These are phyloP conservation scores for Circinella minor DNA, from an alignment of 371 early-diverging fungal genomes.

Conservation along the genomic window DNA sequence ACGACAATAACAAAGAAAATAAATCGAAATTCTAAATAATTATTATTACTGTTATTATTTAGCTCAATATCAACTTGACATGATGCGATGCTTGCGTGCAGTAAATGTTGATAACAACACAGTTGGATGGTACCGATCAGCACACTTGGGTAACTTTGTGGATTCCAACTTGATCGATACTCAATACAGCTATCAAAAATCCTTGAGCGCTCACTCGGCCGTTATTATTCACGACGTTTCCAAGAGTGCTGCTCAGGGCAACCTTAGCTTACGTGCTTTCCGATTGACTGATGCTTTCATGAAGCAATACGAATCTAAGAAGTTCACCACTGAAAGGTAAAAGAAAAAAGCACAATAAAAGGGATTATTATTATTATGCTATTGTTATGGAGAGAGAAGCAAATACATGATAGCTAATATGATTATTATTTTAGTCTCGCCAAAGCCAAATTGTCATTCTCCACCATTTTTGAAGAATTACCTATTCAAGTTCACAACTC, in stretches of 20 bases:
- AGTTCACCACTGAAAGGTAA: slow-evolving; percentile 85
- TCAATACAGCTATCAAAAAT: slow-evolving; percentile 89
- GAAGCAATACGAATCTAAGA: slow-evolving; percentile 81
- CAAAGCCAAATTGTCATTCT: slow-evolving; percentile 80
- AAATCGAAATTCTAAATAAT: no score
- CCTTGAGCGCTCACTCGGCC: slow-evolving; percentile 82
- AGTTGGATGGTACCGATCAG: slow-evolving; percentile 97
- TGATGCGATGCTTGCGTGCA: slow-evolving; percentile 91
- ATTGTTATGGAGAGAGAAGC: neutral
- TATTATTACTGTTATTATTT: neutral
- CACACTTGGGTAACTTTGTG: slow-evolving; percentile 89
- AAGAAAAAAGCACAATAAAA: neutral
- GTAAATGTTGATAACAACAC: slow-evolving; percentile 95
- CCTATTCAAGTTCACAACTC: slow-evolving; percentile 89
- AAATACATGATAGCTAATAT: neutral
- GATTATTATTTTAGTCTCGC: slow-evolving; percentile 49
- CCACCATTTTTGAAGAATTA: slow-evolving; percentile 88
- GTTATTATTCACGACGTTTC: slow-evolving; percentile 92
- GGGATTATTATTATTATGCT: no score
- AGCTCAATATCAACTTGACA: slow-evolving; percentile 91
- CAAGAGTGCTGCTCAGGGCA: slow-evolving; percentile 81
- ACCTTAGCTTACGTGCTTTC: slow-evolving; percentile 87
- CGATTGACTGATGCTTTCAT: slow-evolving; percentile 86
- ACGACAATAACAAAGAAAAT: no score
- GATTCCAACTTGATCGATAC: slow-evolving; percentile 90